Evolutionary conservation across 176 grass and related monocot species (phyloP).

Genomic region (Rhynchospora pubera): DNA sequence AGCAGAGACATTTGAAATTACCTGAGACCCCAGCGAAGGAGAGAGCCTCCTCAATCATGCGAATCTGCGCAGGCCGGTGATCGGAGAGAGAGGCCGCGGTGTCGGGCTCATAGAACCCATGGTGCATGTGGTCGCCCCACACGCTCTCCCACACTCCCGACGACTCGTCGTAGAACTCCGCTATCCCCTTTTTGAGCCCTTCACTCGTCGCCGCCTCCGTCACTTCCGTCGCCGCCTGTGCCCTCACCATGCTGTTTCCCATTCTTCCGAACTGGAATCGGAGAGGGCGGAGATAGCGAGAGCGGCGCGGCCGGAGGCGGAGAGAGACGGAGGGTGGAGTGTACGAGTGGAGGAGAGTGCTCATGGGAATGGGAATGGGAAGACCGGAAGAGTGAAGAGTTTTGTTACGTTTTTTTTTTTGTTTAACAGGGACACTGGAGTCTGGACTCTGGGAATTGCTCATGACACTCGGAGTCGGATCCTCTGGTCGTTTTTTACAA

Average conservation of each 20-base stretch:
- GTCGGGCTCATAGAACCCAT: slow-evolving; percentile 68
- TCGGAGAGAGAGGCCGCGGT: slow-evolving; percentile 44
- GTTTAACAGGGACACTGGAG: no score
- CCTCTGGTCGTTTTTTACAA: no score
- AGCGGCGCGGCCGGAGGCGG: neutral
- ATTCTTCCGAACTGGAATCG: neutral
- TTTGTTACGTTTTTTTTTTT: no score
- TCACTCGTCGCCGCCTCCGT: slow-evolving; percentile 1
- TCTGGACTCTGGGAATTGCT: no score
- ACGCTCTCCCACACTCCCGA: slow-evolving; percentile 78
- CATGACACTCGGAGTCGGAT: no score
- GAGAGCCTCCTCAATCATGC: slow-evolving; percentile 90
- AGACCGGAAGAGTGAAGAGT: no score
- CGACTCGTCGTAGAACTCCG: slow-evolving; percentile 92
- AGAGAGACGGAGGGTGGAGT: neutral
- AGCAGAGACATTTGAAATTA: neutral
- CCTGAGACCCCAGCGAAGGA: slow-evolving; percentile 67
- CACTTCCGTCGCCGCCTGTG: slow-evolving; percentile 4
- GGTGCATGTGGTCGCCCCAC: slow-evolving; percentile 99
- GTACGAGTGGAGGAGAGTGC: slow-evolving; percentile 25
- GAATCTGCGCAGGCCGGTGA: slow-evolving; percentile 77
- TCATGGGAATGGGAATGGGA: slow-evolving; percentile 11
- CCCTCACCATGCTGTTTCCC: neutral
- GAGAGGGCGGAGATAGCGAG: neutral
- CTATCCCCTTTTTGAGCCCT: slow-evolving; percentile 84